Base-by-base conservation (phyloP, 805 yeast genomes). In the Yamadazyma akitaensis region DNA sequence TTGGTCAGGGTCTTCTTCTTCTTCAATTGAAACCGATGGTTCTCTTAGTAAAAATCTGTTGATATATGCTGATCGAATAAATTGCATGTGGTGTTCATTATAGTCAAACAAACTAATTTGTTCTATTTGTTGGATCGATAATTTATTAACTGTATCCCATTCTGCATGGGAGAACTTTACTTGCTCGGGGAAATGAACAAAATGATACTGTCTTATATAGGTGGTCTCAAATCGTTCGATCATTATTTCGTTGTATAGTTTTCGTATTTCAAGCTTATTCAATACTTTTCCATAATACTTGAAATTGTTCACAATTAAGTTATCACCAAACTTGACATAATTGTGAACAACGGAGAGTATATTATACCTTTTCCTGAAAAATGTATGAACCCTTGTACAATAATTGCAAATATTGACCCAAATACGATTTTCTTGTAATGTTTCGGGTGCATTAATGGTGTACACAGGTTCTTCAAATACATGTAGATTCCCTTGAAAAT, bases 401-500 rank as follows among this genome's bases (percentile, higher is more conserved):
- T 61, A 61, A 9, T 21, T 21, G 19, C 32, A 25, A 11, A 43
- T 16, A 9, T 37, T 18, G 9, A 28, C n/a, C 31, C 26, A 43
- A 11, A 46, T 38, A 30, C 50, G 46, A n/a, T 57, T 47, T 5
- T 42, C 26, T 16, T 30, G 7, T 9, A 57, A 13, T 14, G 14
- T 9, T 10, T 40, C 33, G 9, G 39, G 31, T 1, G 36, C 9
- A 34, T 43, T 42, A n/a, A 25, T 25, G 12, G 17, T n/a, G 33
- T 51, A 49, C 7, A 39, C 16, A 6, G 54, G 55, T 5, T 46
- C 48, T 25, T 42, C 41, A 33, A 47, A 56, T 14, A 56, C 41
- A 6, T 52, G 39, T 13, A 60, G 14, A n/a, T 55, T 55, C 2
- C 64, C 65, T n/a, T 48, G 46, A 42, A 62, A 62, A 26, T 53